Percentiles rank a stretch among this genome's conserved stretches.
Evolutionary conservation across 768 basidiomycete species (phyloP).

Genomic region (Agaricus sinodeliciosus): DNA sequence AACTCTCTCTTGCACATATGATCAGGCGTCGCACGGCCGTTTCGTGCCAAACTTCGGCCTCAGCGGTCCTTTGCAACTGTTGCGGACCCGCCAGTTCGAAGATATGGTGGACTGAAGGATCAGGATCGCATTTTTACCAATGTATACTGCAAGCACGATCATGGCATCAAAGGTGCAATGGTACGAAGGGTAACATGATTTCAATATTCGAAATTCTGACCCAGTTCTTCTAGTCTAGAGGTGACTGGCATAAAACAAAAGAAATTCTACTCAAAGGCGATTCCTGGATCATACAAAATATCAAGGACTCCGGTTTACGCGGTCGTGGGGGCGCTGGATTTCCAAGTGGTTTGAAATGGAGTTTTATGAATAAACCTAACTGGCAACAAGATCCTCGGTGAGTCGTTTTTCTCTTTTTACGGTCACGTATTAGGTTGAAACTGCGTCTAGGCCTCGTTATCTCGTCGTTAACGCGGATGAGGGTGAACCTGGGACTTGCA

Average conservation of each 20-base stretch:
- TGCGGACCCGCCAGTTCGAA: slow-evolving; percentile 79
- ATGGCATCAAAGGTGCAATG: slow-evolving; percentile 88
- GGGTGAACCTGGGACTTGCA: slow-evolving; percentile 98
- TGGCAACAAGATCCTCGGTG: slow-evolving; percentile 93
- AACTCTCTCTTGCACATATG: slow-evolving; percentile 1
- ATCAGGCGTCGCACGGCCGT: slow-evolving; percentile 22
- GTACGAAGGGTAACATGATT: slow-evolving; percentile 33
- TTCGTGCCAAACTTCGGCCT: slow-evolving; percentile 29
- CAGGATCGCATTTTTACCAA: slow-evolving; percentile 95
- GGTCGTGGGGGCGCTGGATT: slow-evolving; percentile 97
- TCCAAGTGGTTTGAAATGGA: slow-evolving; percentile 95
- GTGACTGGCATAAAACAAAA: slow-evolving; percentile 98
- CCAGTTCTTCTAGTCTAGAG: slow-evolving; percentile 57
- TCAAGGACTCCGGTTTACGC: slow-evolving; percentile 93
- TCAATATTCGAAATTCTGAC: neutral
- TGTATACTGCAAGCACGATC: slow-evolving; percentile 81
- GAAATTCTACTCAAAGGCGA: slow-evolving; percentile 95
- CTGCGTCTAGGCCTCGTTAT: slow-evolving; percentile 69
- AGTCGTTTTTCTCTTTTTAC: slow-evolving; percentile 12
- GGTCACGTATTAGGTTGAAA: neutral
- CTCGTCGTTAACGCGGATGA: slow-evolving; percentile 98
- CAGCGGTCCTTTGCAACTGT: slow-evolving; percentile 62
- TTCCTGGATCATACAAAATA: slow-evolving; percentile 92
- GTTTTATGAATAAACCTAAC: slow-evolving; percentile 99
- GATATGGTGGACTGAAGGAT: slow-evolving; percentile 92